Evolutionary conservation across 345 rosid species (phyloP).

Genomic region (Bruguiera parviflora): DNA sequence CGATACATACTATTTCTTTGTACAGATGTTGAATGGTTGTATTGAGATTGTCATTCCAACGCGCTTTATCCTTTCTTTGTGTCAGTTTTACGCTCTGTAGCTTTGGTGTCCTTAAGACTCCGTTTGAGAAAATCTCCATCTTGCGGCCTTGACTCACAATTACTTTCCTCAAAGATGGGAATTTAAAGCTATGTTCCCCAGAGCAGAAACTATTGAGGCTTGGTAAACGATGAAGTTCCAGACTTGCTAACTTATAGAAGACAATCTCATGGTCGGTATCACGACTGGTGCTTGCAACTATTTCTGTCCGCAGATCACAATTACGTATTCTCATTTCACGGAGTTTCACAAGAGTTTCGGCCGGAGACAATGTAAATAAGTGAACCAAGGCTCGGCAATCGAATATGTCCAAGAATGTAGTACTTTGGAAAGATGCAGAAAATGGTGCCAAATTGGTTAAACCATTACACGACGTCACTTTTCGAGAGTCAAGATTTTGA

Average conservation of each 20-base stretch:
- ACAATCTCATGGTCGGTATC: neutral
- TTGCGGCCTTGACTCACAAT: conserved; percentile 11
- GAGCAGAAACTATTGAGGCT: conserved; percentile 3
- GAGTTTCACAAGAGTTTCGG: conserved; percentile 9
- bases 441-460: conserved; percentile 9
- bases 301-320: conserved; percentile 8
- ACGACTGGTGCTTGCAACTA: neutral
- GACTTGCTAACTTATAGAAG: conserved; percentile 4
- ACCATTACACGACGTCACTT: neutral
- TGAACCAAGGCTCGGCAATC: conserved; percentile 3
- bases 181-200: neutral
- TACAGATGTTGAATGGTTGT: neutral
- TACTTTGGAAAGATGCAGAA: neutral
- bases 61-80: no score
- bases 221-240: conserved; percentile 13
- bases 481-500: neutral
- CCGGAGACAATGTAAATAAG: neutral
- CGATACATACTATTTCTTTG: neutral
- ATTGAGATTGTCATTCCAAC: neutral
- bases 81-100: neutral
- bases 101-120: conserved; percentile 16
- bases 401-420: neutral
- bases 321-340: neutral
- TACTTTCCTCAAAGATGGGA: conserved; percentile 11
- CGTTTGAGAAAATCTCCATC: conserved; percentile 19